These are phyloP conservation scores for Schoenoplectus triqueter DNA, from an alignment of 202 grass and related monocot species.

Conservation along the genomic window DNA sequence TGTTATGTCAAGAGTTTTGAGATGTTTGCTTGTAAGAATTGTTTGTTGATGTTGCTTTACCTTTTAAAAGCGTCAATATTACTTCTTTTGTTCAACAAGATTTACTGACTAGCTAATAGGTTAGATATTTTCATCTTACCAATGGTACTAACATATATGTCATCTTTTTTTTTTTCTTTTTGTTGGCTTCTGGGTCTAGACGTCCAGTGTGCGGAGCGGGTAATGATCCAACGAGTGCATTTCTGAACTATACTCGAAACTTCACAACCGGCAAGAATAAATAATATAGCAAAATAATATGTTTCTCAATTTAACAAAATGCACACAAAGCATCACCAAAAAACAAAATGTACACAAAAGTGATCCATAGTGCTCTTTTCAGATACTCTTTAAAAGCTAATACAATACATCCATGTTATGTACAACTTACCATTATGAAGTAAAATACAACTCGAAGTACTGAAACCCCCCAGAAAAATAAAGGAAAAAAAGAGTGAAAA, in stretches of 20 bases:
- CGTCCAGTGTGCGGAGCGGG: no score
- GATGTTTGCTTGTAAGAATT: not conserved
- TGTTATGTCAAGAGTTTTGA: slow-evolving; percentile 6
- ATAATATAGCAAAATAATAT: not conserved
- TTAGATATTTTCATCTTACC: no score
- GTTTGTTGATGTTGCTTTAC: slow-evolving; percentile 20
- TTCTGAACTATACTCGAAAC: not conserved
- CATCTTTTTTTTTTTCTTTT: no score
- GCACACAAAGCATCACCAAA: slow-evolving; percentile 19
- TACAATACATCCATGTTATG: slow-evolving; percentile 17
- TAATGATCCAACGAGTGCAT: no score
- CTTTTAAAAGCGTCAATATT: slow-evolving; percentile 15
- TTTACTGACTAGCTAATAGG: no score
- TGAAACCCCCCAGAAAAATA: not conserved
- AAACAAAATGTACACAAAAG: slow-evolving; percentile 21
- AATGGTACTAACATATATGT: no score
- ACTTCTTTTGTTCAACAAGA: no score
- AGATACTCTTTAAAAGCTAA: not conserved
- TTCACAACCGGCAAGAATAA: not conserved
- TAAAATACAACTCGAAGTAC: slow-evolving; percentile 10
- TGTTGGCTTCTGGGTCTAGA: not conserved
- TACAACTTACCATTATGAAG: slow-evolving; percentile 21
- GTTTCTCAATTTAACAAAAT: not conserved
- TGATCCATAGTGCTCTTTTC: not conserved
- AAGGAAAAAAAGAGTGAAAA: no score